Percentiles rank a stretch among this genome's conserved stretches.
phyloP scores from a whole-genome alignment of 2,329 filamentous ascomycete genomes.

The Fusarium caatingaense region DNA sequence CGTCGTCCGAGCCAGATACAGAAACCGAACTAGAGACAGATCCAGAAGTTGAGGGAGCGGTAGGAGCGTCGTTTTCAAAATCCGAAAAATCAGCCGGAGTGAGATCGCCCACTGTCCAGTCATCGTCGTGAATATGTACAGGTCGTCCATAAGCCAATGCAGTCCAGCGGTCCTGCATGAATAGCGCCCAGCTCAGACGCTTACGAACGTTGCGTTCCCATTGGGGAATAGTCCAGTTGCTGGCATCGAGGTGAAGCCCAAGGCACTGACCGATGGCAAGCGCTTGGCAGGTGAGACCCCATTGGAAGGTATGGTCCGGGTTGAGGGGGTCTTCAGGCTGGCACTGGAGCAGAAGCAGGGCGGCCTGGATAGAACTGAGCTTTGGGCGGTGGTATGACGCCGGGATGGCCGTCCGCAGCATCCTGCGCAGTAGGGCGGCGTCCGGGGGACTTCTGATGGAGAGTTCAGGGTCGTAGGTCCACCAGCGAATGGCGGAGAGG shows the following conservation, averaged over 20 bases:
- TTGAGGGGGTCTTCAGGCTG: slow-evolving; percentile 50
- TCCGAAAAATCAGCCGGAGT: slow-evolving; percentile 51
- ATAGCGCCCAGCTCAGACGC: slow-evolving; percentile 69
- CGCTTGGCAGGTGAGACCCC: slow-evolving; percentile 58
- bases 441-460: slow-evolving; percentile 47
- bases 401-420: slow-evolving; percentile 44
- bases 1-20: slow-evolving; percentile 40
- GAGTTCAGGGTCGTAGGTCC: slow-evolving; percentile 58
- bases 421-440: slow-evolving; percentile 37
- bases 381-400: slow-evolving; percentile 48
- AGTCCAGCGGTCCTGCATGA: slow-evolving; percentile 70
- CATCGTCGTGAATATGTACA: slow-evolving; percentile 48
- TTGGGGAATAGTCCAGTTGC: slow-evolving; percentile 65
- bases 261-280: slow-evolving; percentile 64
- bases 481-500: slow-evolving; percentile 65
- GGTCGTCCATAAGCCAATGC: slow-evolving; percentile 47
- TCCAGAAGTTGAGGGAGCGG: slow-evolving; percentile 13
- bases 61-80: slow-evolving; percentile 35
- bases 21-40: slow-evolving; percentile 30
- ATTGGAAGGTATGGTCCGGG: slow-evolving; percentile 51
- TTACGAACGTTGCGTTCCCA: slow-evolving; percentile 69
- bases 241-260: slow-evolving; percentile 66
- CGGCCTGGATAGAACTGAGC: slow-evolving; percentile 48
- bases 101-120: slow-evolving; percentile 47
- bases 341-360: slow-evolving; percentile 46